Conservation (phyloP, 2,329 filamentous ascomycete genomes). For the Thyridium curvatum region DNA sequence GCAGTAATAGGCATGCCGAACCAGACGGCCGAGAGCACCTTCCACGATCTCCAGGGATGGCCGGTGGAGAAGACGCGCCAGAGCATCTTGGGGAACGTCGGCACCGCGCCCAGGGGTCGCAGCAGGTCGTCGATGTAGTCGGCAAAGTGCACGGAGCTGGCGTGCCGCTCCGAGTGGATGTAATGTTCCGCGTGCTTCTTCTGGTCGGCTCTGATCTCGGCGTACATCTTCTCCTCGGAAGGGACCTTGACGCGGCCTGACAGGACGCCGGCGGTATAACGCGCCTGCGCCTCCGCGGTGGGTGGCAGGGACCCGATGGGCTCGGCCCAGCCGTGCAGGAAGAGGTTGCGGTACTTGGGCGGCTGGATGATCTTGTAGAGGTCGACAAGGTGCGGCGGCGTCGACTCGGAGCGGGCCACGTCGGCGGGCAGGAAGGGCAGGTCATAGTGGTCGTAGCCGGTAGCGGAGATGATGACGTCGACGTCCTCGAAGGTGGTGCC, state of each 20-base stretch:
- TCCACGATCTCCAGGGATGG: constrained; percentile 16
- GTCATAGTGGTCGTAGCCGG: constrained; percentile 19
- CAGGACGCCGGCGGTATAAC: constrained; percentile 23
- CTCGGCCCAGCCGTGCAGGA: constrained; percentile 24
- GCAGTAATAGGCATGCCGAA: constrained; percentile 26
- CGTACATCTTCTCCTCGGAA: constrained; percentile 15
- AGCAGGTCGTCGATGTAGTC: constrained; percentile 24
- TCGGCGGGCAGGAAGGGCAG: constrained; percentile 20
- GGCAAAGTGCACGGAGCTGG: constrained; percentile 17
- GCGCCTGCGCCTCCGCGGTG: constrained; percentile 24
- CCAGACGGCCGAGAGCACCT: constrained; percentile 23
- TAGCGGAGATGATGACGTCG: constrained; percentile 24
- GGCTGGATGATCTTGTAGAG: constrained; percentile 24
- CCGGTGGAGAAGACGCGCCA: constrained; percentile 14
- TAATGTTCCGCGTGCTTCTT: constrained; percentile 17
- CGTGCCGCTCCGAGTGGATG: constrained; percentile 23
- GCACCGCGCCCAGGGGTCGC: constrained; percentile 21
- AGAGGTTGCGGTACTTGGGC: constrained; percentile 22
- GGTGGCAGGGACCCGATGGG: constrained; percentile 22
- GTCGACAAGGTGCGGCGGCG: constrained; percentile 16
- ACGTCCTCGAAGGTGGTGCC: constrained; percentile 18
- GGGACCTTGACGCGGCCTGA: constrained; percentile 17
- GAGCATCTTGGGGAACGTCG: constrained; percentile 20
- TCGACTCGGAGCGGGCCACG: constrained; percentile 11
- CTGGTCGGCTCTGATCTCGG: constrained; percentile 17